Base-by-base conservation (phyloP, 768 basidiomycete genomes). In the Asterophora lycoperdoides region DNA sequence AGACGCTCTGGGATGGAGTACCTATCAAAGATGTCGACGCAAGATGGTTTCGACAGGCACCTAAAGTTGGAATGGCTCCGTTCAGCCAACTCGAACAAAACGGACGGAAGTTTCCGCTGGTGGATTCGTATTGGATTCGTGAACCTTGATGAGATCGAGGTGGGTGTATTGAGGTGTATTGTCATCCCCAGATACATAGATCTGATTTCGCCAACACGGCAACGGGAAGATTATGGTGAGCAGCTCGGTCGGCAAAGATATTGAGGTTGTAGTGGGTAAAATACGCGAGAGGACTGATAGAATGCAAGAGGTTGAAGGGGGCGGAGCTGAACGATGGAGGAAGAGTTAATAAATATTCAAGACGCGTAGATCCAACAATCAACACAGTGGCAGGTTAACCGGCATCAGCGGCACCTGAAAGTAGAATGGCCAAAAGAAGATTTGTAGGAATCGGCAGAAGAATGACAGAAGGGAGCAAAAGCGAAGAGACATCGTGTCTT, bases 121-220 rank as follows among this genome's bases (percentile, higher is more conserved):
- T 15, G 30, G n/a, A n/a, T n/a, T n/a, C n/a, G n/a, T n/a, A n/a
- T n/a, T n/a, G n/a, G n/a, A 40, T 23, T 23, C 23, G 23, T 23
- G 23, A 51, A 40, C 30, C 13, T 46, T 55, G 53, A 57, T 59
- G 51, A 53, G 53, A 55, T 59, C 49, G 53, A 56, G 49, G 49
- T 15, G 44, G 48, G 42, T 53, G 52, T 50, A 56, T 56, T 36
- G 48, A n/a, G 40, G 47, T 52, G 47, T 49, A n/a, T 57, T 23
- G 23, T 23, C 23, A 23, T 23, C 23, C 23, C 23, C 23, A 66
- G 67, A 62, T 65, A 66, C 66, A 62, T 65, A 55, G 62, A 75
- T 72, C 68, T 67, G 72, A 64, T 61, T 72, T 69, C 72, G 72
- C 68, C 73, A 76, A 73, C 64, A 67, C 68, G 71, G 68, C 65